Conservation (phyloP, 257 asterid species). For the Jasminum sambac region DNA sequence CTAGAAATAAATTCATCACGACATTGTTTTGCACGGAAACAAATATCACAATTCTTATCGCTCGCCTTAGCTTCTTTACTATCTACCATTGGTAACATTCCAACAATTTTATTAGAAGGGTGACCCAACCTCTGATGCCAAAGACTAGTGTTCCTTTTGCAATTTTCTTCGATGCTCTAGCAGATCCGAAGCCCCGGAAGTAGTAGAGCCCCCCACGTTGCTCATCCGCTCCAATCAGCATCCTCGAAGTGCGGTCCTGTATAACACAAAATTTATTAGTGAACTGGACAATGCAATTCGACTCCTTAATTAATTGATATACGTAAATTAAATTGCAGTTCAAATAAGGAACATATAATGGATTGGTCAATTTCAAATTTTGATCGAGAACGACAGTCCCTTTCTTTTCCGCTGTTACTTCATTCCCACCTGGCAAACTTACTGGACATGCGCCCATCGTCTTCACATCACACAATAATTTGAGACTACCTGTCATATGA, state of each 20-base stretch:
- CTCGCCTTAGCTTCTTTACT: no score
- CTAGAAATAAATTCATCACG: background rate
- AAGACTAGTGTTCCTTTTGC: background rate
- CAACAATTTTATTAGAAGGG: no score
- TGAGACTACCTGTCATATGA: no score
- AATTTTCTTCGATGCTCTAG: background rate
- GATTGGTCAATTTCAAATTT: background rate
- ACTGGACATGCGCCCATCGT: background rate
- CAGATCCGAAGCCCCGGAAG: background rate
- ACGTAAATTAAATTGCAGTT: constrained; percentile 6
- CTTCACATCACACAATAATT: background rate
- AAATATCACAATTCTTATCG: no score
- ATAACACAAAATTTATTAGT: background rate
- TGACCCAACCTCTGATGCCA: no score
- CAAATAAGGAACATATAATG: constrained; percentile 6
- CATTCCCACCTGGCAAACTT: background rate
- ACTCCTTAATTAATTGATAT: background rate
- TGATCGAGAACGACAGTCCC: background rate
- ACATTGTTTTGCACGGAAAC: background rate
- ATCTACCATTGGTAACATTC: no score
- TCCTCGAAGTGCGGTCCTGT: constrained; percentile 5
- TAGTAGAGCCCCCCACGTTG: constrained; percentile 6
- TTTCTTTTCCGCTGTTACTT: background rate
- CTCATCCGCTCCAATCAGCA: constrained; percentile 12
- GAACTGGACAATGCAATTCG: background rate